Conservation (phyloP, 2,329 filamentous ascomycete genomes). For the Amesomyces nigricolor region DNA sequence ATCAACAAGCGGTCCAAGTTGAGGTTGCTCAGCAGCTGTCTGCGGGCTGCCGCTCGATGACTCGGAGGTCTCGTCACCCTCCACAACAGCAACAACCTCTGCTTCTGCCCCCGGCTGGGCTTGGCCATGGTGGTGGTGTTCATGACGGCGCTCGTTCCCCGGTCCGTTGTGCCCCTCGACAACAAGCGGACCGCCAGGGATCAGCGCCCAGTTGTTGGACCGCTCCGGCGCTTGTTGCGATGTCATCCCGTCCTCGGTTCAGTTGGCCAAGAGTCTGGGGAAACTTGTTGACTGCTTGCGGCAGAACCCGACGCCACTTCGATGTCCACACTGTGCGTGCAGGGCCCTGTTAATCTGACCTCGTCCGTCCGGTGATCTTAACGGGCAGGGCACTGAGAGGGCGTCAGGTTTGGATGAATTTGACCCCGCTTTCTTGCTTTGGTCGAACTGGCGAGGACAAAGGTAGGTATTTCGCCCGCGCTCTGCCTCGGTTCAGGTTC, state of each 20-base stretch:
- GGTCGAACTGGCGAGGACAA: no score
- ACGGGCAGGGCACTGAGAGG: background rate
- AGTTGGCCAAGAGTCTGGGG: conserved; percentile 13
- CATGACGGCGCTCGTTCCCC: background rate
- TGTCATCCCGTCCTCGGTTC: conserved; percentile 9
- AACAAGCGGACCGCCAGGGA: conserved; percentile 11
- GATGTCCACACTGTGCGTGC: background rate
- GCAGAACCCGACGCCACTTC: conserved; percentile 17
- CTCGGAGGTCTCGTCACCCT: no score
- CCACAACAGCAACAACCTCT: no score
- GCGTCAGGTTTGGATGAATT: no score
- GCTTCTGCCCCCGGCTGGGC: no score
- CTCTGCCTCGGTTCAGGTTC: no score
- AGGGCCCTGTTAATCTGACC: conserved; percentile 1
- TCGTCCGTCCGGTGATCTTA: background rate
- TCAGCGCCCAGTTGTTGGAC: conserved; percentile 19
- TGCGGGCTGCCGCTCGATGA: background rate
- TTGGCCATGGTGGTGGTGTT: no score
- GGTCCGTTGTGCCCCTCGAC: background rate
- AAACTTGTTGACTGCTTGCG: background rate
- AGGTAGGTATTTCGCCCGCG: no score
- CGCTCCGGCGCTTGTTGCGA: conserved; percentile 11
- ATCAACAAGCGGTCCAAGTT: background rate
- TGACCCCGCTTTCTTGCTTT: no score
- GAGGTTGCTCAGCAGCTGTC: background rate